Percentiles rank a stretch among this genome's conserved stretches.
Conservation (phyloP, 768 basidiomycete genomes). For the Podaxis sp. region DNA sequence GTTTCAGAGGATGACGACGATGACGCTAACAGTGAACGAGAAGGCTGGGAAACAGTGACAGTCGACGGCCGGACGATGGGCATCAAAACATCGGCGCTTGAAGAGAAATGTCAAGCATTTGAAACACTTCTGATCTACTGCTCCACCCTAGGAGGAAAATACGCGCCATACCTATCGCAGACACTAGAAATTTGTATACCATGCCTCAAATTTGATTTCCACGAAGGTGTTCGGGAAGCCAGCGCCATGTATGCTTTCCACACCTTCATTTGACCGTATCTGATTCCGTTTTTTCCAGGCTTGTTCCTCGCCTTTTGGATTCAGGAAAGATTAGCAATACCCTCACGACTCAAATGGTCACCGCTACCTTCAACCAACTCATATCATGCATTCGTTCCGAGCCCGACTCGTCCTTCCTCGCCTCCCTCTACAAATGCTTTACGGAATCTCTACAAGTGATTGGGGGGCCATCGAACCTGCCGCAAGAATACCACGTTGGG, state of each 20-base stretch:
- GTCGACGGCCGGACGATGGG: constrained; percentile 77
- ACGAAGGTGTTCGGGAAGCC: constrained; percentile 81
- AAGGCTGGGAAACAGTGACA: constrained; percentile 75
- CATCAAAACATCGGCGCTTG: constrained; percentile 75
- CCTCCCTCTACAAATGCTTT: constrained; percentile 71
- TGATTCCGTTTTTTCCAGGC: constrained; percentile 35
- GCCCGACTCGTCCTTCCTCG: constrained; percentile 70
- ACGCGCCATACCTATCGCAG: constrained; percentile 70
- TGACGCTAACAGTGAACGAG: constrained; percentile 50
- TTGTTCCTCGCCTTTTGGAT: constrained; percentile 65
- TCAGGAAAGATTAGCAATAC: constrained; percentile 65
- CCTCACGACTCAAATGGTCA: constrained; percentile 63
- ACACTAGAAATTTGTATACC: constrained; percentile 70
- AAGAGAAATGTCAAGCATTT: constrained; percentile 86
- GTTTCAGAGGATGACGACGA: constrained; percentile 47
- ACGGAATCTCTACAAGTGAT: constrained; percentile 57
- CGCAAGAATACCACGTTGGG: constrained; percentile 47
- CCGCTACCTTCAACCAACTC: constrained; percentile 62
- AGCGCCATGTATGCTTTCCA: constrained; percentile 55
- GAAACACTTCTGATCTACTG: constrained; percentile 83
- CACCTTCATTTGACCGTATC: neutral
- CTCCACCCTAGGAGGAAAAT: constrained; percentile 58
- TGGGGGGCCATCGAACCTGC: constrained; percentile 48
- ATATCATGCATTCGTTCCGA: constrained; percentile 63
- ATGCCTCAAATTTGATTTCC: constrained; percentile 71